Base-by-base conservation (phyloP, 2,329 filamentous ascomycete genomes). In the Ascochyta pisi region DNA sequence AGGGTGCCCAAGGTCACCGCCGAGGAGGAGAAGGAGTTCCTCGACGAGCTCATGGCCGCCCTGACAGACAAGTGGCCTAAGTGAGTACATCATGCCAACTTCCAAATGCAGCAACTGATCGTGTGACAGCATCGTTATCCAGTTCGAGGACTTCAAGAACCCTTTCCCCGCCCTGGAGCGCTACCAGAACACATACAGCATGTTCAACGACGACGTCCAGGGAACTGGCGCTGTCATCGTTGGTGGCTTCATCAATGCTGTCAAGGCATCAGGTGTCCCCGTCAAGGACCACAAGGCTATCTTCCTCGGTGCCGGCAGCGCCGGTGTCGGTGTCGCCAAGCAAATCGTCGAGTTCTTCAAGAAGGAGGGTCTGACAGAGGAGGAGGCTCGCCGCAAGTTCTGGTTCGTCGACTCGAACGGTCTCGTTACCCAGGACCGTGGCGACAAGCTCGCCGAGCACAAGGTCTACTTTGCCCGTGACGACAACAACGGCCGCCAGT, bases 171-270 rank as follows among this genome's bases (percentile, higher is more conserved):
- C 96, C 70, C 85, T 98, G 37, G 90, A 95, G 74, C 87, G 92
- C 58, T 98, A 98, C 80, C 89, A 91, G 67, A 83, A 93, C 74
- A 85, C 83, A 63, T 94, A 96, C 83, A 93, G 91, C 77, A 96
- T 91, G 84, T 99, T 99, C 86, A 98, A 98, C 77, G 95, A 98
- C 73, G 94, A 99, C 74, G 95, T 99, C 73, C 94, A 98, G 82
- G 94, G 94, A 64, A 98, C 95, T 67, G 95, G 95, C 67, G 92
- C 94, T 61, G 95, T 99, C 70, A 92, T 98, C 60, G 85, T 97
- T 51, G 94, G 86, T 62, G 94, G 94, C 67, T 83, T 90, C 76
- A 86, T 90, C 78, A 86, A 84, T 63, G 84, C 83, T 26, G 92
- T 96, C 57, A 94, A 94, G 79, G 86, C 91, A 58, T 96, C 92